Evolutionary conservation across 345 rosid species (phyloP).

Genomic region (Populus tremula): DNA sequence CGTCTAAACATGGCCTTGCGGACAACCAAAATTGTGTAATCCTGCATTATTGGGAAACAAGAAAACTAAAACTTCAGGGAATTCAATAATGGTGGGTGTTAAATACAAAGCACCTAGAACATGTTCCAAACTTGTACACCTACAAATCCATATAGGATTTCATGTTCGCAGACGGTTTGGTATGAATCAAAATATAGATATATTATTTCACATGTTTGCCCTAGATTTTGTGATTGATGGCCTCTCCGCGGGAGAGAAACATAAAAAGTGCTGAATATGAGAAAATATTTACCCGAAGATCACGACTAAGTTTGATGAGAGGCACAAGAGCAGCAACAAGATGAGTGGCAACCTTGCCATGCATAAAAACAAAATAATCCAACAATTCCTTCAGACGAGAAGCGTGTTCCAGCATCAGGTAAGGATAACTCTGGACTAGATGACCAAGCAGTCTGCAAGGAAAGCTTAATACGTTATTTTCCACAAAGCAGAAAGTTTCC

Average conservation of each 20-base stretch:
- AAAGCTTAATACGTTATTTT: constrained; percentile 17
- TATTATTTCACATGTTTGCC: not conserved
- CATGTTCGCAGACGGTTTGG: not conserved
- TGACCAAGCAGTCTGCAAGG: constrained; percentile 56
- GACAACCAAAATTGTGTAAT: constrained; percentile 63
- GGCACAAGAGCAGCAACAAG: constrained; percentile 65
- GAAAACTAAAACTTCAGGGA: not conserved
- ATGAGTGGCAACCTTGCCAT: constrained; percentile 54
- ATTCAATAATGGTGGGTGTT: not conserved
- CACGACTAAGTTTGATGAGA: constrained; percentile 59
- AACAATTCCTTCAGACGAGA: constrained; percentile 74
- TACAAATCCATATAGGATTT: not conserved
- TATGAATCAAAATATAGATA: not conserved
- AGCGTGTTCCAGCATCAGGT: constrained; percentile 59
- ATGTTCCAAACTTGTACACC: not conserved
- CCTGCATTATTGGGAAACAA: constrained; percentile 35
- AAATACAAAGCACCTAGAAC: not conserved
- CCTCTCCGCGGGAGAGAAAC: not conserved
- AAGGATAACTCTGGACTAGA: constrained; percentile 57
- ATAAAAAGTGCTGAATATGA: not conserved
- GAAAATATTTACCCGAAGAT: constrained; percentile 60
- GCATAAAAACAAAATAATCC: constrained; percentile 73
- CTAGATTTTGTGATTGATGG: not conserved
- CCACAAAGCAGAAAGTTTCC: not conserved
- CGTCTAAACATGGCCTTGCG: constrained; percentile 87